These are phyloP conservation scores for Colletotrichum graminicola DNA, from an alignment of 2,329 filamentous ascomycete genomes.

Conservation along the genomic window DNA sequence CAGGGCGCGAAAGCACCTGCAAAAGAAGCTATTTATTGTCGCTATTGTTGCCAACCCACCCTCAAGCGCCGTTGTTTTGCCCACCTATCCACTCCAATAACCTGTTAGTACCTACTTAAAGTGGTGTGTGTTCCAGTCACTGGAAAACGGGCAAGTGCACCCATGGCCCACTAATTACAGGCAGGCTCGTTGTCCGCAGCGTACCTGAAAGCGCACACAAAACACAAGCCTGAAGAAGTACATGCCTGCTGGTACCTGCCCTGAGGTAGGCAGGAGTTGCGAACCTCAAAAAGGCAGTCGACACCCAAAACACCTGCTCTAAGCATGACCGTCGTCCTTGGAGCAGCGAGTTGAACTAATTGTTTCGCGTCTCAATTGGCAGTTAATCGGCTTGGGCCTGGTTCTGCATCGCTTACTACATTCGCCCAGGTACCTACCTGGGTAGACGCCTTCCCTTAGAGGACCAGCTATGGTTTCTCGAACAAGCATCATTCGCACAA, in stretches of 20 bases:
- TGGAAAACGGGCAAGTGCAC: not conserved
- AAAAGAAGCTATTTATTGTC: conserved; percentile 28
- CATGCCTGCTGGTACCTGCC: not conserved
- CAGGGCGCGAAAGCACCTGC: conserved; percentile 11
- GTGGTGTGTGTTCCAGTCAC: not conserved
- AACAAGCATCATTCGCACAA: not conserved
- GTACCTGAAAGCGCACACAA: not conserved
- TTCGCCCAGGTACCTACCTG: not conserved
- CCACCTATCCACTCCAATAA: not conserved
- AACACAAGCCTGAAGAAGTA: not conserved
- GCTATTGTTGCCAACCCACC: not conserved
- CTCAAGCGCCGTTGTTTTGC: not conserved
- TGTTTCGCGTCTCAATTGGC: not conserved
- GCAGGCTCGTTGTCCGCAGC: too few species aligned
- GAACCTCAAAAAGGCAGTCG: conserved; percentile 18
- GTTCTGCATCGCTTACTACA: not conserved
- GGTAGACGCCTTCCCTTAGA: not conserved
- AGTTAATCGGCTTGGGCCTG: too few species aligned
- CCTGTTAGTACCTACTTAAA: too few species aligned
- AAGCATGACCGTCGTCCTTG: not conserved
- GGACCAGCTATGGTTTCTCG: conserved; percentile 28
- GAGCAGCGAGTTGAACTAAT: not conserved
- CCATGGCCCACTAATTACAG: too few species aligned
- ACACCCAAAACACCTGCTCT: not conserved
- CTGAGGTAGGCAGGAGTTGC: conserved; percentile 5